phyloP scores from a whole-genome alignment of 108 stramenopile species.

The Stephanodiscus triporus region DNA sequence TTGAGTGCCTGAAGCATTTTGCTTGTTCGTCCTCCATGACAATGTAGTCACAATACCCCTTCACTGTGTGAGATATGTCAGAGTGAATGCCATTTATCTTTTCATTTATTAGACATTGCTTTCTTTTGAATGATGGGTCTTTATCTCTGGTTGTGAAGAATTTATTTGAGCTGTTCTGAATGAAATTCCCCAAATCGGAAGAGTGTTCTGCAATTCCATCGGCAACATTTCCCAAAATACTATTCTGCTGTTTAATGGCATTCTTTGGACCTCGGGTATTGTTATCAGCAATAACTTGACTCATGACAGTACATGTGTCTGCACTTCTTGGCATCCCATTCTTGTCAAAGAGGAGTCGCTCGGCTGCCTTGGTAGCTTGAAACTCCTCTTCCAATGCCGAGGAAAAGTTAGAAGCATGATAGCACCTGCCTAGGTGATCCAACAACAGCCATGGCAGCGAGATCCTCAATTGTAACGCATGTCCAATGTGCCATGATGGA shows the following conservation, averaged over 20 bases:
- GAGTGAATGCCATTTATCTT: slow-evolving; percentile 6
- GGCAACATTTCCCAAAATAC: not conserved
- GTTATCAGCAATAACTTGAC: slow-evolving; percentile 7
- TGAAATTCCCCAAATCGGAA: not conserved
- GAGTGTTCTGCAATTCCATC: slow-evolving; percentile 9
- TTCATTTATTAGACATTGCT: not conserved
- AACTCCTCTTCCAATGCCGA: slow-evolving; percentile 2
- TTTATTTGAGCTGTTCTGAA: slow-evolving; percentile 6
- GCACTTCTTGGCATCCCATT: slow-evolving; percentile 2
- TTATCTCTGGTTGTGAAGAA: not conserved
- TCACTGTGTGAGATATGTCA: slow-evolving; percentile 2
- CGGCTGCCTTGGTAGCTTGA: slow-evolving; percentile 3
- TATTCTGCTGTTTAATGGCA: slow-evolving; percentile 8
- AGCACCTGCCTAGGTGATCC: slow-evolving; percentile 4
- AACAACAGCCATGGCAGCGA: not conserved
- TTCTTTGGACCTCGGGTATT: slow-evolving; percentile 24
- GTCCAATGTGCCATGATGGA: too few relatives aligned
- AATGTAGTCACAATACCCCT: not conserved
- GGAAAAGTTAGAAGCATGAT: not conserved
- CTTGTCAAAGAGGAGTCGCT: slow-evolving; percentile 4
- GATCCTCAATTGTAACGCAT: slow-evolving; percentile 1
- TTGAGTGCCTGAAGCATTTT: slow-evolving; percentile 1
- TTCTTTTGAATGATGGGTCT: slow-evolving; percentile 13
- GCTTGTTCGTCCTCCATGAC: not conserved
- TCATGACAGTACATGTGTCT: not conserved